Evolutionary conservation across 768 basidiomycete genomes (phyloP).

Genomic region (Suillus sp.): DNA sequence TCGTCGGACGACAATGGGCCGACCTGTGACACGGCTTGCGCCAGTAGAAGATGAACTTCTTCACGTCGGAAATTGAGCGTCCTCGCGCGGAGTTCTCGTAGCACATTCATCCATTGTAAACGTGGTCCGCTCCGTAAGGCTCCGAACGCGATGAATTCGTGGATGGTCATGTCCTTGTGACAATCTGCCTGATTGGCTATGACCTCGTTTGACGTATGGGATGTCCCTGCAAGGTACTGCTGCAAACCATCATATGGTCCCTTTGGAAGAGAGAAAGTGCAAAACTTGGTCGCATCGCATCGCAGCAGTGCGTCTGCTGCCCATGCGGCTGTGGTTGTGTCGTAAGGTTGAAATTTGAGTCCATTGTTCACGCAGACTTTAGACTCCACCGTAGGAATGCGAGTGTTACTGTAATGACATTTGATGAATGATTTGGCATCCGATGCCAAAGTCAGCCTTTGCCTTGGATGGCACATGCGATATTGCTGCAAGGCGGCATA

Average conservation of each 20-base stretch:
- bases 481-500: slow-evolving; percentile 21
- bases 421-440: slow-evolving; percentile 24
- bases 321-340: slow-evolving; percentile 23
- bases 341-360: slow-evolving; percentile 34
- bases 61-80: slow-evolving; percentile 40
- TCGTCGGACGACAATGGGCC: slow-evolving; percentile 30
- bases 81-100: slow-evolving; percentile 44
- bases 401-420: slow-evolving; percentile 18
- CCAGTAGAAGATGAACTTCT: slow-evolving; percentile 45
- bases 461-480: slow-evolving; percentile 17
- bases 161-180: slow-evolving; percentile 40
- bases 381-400: slow-evolving; percentile 20
- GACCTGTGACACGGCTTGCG: slow-evolving; percentile 47
- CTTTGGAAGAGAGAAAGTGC: slow-evolving; percentile 35
- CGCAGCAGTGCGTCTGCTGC: slow-evolving; percentile 15
- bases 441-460: slow-evolving; percentile 27
- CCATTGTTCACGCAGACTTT: slow-evolving; percentile 38
- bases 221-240: slow-evolving; percentile 37
- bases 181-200: slow-evolving; percentile 46
- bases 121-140: slow-evolving; percentile 45
- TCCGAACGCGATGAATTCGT: slow-evolving; percentile 50
- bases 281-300: slow-evolving; percentile 18
- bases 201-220: slow-evolving; percentile 45
- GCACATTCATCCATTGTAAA: slow-evolving; percentile 55
- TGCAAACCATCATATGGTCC: slow-evolving; percentile 40